Percentiles rank a stretch among this genome's conserved stretches.
phyloP scores from a whole-genome alignment of 164 flowering plant species.

The Magnolia kwangsiensis region DNA sequence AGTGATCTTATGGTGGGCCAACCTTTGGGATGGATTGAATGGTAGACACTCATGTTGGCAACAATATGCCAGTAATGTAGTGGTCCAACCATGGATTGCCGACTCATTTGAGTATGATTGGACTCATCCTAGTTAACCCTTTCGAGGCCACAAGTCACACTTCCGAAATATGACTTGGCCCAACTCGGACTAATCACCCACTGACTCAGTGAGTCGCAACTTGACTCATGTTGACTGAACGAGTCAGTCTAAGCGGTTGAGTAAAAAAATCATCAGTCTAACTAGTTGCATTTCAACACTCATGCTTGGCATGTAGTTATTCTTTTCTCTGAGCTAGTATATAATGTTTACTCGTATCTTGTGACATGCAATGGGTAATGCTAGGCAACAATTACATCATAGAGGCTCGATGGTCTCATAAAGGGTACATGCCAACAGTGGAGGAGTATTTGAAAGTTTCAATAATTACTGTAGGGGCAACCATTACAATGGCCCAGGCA shows the following conservation, averaged over 20 bases:
- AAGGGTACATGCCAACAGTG: conserved; percentile 31
- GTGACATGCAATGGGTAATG: conserved; percentile 31
- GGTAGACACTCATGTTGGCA: too few species aligned
- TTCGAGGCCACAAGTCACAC: neutral
- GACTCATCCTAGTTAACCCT: neutral
- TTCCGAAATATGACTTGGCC: neutral
- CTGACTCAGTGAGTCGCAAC: too few species aligned
- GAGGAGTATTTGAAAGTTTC: conserved; percentile 40
- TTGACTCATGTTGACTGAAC: too few species aligned
- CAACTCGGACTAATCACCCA: too few species aligned
- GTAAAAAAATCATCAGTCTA: neutral
- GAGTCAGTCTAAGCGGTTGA: too few species aligned
- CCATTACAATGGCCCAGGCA: conserved; percentile 20
- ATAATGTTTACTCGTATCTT: neutral
- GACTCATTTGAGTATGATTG: neutral
- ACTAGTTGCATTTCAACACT: neutral
- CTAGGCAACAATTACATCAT: conserved; percentile 30
- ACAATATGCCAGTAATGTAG: too few species aligned
- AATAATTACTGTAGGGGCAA: conserved; percentile 30
- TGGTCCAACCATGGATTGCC: too few species aligned
- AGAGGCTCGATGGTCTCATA: conserved; percentile 46
- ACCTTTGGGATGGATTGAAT: too few species aligned
- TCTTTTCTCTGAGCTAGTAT: neutral
- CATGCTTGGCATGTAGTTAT: neutral
- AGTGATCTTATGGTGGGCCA: too few species aligned